Percentiles rank a stretch among this genome's conserved stretches.
These are phyloP conservation scores for Cicer chorassanicum DNA, from an alignment of 306 rosid species.

Conservation along the genomic window DNA sequence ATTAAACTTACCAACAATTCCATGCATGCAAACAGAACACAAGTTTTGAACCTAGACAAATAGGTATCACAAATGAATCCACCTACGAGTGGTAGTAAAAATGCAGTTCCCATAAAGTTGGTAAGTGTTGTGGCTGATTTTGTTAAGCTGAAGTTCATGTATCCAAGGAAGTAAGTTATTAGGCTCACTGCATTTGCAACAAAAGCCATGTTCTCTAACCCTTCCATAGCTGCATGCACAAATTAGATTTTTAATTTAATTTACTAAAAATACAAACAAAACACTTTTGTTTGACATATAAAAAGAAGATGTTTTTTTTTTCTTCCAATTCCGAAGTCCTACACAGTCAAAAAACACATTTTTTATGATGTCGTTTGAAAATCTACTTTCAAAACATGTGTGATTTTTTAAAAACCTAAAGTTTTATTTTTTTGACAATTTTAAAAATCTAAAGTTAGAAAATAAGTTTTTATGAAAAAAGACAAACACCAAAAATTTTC, in stretches of 20 bases:
- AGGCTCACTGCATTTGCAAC: conserved; percentile 66
- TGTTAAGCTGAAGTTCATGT: conserved; percentile 77
- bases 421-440: no score
- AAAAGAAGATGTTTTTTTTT: background rate
- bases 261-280: conserved; percentile 4
- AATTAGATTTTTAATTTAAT: conserved; percentile 22
- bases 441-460: no score
- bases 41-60: conserved; percentile 74
- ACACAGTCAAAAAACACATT: no score
- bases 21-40: conserved; percentile 58
- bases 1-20: conserved; percentile 62
- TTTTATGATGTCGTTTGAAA: no score
- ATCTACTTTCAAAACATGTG: no score
- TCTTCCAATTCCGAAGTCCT: no score
- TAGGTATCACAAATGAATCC: conserved; percentile 78
- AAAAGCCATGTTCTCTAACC: conserved; percentile 85
- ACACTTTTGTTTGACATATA: background rate
- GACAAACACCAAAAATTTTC: background rate
- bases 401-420: no score
- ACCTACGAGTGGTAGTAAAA: conserved; percentile 67
- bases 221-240: conserved; percentile 66
- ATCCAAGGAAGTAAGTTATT: conserved; percentile 72
- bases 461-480: background rate
- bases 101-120: conserved; percentile 80
- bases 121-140: conserved; percentile 77